phyloP scores from a whole-genome alignment of 176 grass and related monocot genomes.

The Oryza coarctata region DNA sequence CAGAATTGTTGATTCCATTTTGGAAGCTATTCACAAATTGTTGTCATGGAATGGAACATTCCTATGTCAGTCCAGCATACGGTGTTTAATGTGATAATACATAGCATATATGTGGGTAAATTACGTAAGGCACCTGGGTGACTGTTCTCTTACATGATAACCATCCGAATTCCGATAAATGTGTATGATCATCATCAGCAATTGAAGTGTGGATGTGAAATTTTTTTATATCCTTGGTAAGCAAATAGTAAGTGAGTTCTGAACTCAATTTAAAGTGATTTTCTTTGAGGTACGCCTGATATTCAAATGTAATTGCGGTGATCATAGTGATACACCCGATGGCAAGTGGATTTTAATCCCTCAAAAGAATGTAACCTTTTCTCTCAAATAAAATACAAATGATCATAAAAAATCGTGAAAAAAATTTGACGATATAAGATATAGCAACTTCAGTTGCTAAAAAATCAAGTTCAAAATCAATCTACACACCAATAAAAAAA shows the following conservation, averaged over 20 bases:
- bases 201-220: background rate
- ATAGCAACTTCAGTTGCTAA: too few species aligned
- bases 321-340: too few species aligned
- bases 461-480: too few species aligned
- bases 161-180: background rate
- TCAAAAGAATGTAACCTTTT: too few species aligned
- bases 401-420: too few species aligned
- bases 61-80: background rate
- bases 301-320: background rate
- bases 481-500: too few species aligned
- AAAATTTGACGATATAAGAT: too few species aligned
- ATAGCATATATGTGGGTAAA: too few species aligned
- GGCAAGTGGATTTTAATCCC: too few species aligned
- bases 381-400: too few species aligned
- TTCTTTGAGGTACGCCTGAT: background rate
- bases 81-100: background rate
- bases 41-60: background rate
- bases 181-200: background rate
- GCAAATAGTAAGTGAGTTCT: background rate
- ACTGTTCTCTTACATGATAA: too few species aligned
- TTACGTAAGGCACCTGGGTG: too few species aligned
- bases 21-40: background rate
- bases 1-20: background rate
- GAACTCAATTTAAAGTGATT: background rate
- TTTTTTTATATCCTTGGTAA: background rate